Conservation (phyloP, 495 filamentous ascomycete species). For the Rostrohypoxylon terebratum region DNA sequence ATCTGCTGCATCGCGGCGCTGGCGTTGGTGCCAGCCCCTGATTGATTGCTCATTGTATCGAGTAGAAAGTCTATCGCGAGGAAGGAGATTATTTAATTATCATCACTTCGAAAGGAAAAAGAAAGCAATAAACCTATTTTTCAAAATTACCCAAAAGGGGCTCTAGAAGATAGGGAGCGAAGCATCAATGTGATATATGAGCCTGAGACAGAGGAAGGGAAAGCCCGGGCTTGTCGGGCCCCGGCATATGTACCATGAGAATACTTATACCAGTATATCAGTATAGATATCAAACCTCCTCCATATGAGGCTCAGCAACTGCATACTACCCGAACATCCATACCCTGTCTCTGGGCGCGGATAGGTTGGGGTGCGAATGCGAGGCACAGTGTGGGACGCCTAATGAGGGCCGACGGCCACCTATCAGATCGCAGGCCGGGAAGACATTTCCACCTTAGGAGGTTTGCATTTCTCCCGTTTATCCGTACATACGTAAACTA, state of each 20-base stretch:
- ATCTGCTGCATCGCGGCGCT: not conserved
- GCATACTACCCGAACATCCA: not conserved
- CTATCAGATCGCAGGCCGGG: conserved; percentile 7
- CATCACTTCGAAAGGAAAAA: not conserved
- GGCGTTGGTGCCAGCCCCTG: conserved; percentile 1
- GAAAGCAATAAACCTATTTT: not conserved
- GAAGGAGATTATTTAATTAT: not conserved
- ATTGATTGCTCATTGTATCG: conserved; percentile 26
- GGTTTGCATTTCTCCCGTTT: not conserved
- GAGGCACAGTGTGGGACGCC: conserved; percentile 12
- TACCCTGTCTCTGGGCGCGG: not conserved
- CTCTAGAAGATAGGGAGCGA: not conserved
- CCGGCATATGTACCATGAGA: not conserved
- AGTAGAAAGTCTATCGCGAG: not conserved
- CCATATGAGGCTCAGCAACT: conserved; percentile 13
- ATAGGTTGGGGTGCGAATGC: conserved; percentile 2
- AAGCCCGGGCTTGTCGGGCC: not conserved
- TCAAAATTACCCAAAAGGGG: not conserved
- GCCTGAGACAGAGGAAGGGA: not conserved
- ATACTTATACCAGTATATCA: conserved; percentile 6
- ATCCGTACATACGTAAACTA: not conserved
- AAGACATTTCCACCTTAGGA: not conserved
- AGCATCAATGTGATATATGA: not conserved
- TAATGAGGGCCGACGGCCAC: not conserved
- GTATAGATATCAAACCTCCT: not conserved